Base-by-base conservation (phyloP, 352 stramenopile genomes). In the Phytopythium cucurbitacearum region DNA sequence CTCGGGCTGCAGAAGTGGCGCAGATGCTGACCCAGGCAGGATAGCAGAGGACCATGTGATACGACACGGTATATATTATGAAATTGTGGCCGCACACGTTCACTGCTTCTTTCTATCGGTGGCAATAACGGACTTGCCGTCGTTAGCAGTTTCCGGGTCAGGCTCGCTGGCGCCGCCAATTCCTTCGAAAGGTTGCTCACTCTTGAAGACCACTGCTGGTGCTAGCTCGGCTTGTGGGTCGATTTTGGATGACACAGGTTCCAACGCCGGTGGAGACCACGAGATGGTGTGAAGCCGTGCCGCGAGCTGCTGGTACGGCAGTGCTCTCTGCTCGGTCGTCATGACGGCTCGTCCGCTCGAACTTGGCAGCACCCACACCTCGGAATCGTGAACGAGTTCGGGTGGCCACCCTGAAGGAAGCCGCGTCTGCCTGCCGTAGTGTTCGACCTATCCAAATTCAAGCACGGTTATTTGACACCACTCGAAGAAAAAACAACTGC, bases 321-420 rank as follows among this genome's bases (percentile, higher is more conserved):
- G 41, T 5, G 72, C 75, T 11, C 84, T 79, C 57, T 94, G 73
- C 40, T 65, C 64, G 28, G 83, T 85, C 28, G 85, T 89, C 78
- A 94, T 92, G 13, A 75, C 84, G 3, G 84, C 85, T 11, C 84
- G 78, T 7, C 85, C 85, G n/a, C 82, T 94, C 5, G 82, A 89
- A 40, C 82, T 94, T 1, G 86, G 84, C 9, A 94, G 56, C 3
- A 94, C 86, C 84, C 84, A 94, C 7, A 94, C 72, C 51, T 94
- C 81, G 42, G 76, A 85, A 37, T 85, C 70, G 7, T 51, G 36
- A 0, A 68, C 64, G 44, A 75, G 75, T n/a, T 87, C 73, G 3
- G 57, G 65, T 13, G 86, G 86, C 86, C 86, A 95, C 5, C 67
- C 78, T 8, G 59, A 40, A n/a, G 86, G 86, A 48, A 93, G 60